Evolutionary conservation across 495 filamentous ascomycete species (phyloP), one percentile per base, ranked within the genome.

Genomic region (Annulohypoxylon nitens): DNA sequence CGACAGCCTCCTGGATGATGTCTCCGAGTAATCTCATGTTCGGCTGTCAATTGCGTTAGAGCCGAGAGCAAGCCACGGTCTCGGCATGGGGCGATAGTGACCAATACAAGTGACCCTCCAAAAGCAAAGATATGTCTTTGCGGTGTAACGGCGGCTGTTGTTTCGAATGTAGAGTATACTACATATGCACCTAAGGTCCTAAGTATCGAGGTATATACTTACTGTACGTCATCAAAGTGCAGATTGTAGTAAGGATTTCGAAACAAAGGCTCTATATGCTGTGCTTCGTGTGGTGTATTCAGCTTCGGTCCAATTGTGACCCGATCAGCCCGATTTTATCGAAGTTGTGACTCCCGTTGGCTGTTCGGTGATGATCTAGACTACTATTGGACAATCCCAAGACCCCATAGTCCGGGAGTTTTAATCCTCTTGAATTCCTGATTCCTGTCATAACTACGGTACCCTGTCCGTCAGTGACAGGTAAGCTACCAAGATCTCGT

Each of bases 381-480:
- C 53, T 54, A 18, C 34, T 20, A 70, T 70, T 75, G 64, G 67
- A 4, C 62, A 53, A 57, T 50, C 37, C 45, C 39, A 43, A 26
- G 66, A 66, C 66, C 71, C 65, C 71, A 66, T 68, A 63, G 30
- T 66, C 62, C 71, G 67, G 71, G 51, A 67, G 5, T 53, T 70
- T 58, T 61, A 67, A 70, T 74, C 71, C 71, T 70, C 8, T 64
- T 60, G 20, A 61, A 68, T 69, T 73, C 70, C 70, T 73, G 65
- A 66, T 66, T 74, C 66, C 65, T 69, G 30, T 55, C 57, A 50
- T 14, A 50, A 58, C 61, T 69, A 57, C 60, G 33, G 36, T 54
- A 61, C 66, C 66, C 58, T 65, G 66, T 55, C 41, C 3, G 50
- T 8, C 57, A 39, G 10, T 41, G 61, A 53, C 64, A 57, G 53